Percentiles rank a stretch among this genome's conserved stretches.
These are phyloP conservation scores for carrot (Daucus carota) DNA, from an alignment of 129 eudicot genomes.

Conservation along the genomic window DNA sequence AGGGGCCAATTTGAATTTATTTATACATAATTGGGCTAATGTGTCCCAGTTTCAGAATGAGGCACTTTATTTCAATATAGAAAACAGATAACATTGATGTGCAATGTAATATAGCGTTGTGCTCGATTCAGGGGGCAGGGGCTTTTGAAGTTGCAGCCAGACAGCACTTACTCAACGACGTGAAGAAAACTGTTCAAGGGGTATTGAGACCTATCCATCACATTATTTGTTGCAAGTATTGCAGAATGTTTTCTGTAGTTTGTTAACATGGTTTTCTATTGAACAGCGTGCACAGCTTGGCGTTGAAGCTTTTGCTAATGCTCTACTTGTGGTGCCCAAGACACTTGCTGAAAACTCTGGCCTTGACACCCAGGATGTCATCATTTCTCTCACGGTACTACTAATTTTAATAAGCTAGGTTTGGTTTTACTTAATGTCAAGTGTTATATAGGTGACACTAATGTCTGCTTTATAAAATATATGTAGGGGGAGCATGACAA, in stretches of 20 bases:
- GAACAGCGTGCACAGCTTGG: constrained; percentile 96
- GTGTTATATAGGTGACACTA: neutral
- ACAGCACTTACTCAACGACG: constrained; percentile 71
- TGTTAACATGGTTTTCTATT: constrained; percentile 13
- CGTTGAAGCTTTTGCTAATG: constrained; percentile 94
- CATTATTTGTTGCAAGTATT: neutral
- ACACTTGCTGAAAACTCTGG: constrained; percentile 96
- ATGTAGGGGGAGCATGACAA: constrained; percentile 86
- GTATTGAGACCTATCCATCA: constrained; percentile 23
- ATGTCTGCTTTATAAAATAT: neutral
- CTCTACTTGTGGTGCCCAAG: constrained; percentile 91
- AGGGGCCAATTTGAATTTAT: neutral
- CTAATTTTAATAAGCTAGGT: neutral
- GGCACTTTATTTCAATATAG: neutral
- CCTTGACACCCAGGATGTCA: constrained; percentile 88
- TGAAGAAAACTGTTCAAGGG: constrained; percentile 95
- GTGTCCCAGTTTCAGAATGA: neutral
- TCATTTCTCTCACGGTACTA: constrained; percentile 79
- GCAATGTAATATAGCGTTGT: constrained; percentile 5
- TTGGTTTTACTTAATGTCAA: neutral
- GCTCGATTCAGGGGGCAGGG: constrained; percentile 77
- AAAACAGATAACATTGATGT: neutral
- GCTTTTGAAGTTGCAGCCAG: constrained; percentile 99
- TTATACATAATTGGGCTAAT: neutral
- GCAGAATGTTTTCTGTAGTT: neutral